phyloP scores from a whole-genome alignment of 495 filamentous ascomycete species.

The Aspergillus leporis region DNA sequence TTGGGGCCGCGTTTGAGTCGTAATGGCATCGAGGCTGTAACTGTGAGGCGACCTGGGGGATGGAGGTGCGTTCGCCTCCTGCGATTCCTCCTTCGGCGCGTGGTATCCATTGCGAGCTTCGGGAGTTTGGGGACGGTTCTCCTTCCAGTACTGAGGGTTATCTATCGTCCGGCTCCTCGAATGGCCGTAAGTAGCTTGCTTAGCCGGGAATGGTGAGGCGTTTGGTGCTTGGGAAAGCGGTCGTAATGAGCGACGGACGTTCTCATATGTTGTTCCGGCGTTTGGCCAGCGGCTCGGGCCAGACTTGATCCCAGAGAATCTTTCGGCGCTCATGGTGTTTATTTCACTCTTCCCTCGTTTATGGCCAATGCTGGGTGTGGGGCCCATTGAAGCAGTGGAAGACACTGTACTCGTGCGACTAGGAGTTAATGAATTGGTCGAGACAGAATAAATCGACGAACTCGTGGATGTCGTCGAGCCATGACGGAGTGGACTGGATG shows the following conservation, averaged over 20 bases:
- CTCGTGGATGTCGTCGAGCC: slow-evolving; percentile 75
- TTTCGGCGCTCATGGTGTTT: slow-evolving; percentile 44
- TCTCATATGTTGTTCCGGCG: slow-evolving; percentile 63
- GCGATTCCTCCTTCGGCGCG: slow-evolving; percentile 24
- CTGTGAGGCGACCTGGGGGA: slow-evolving; percentile 33
- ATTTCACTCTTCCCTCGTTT: slow-evolving; percentile 78
- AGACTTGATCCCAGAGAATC: slow-evolving; percentile 29
- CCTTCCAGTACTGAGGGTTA: slow-evolving; percentile 38
- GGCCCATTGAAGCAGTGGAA: slow-evolving; percentile 70
- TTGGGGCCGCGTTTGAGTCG: slow-evolving; percentile 37
- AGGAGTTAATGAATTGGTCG: slow-evolving; percentile 63
- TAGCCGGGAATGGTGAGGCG: slow-evolving; percentile 37
- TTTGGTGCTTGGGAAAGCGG: slow-evolving; percentile 72
- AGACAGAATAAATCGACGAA: slow-evolving; percentile 75
- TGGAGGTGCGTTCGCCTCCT: slow-evolving; percentile 34
- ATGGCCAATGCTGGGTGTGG: slow-evolving; percentile 55
- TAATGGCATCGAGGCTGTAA: slow-evolving; percentile 29
- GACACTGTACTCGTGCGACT: slow-evolving; percentile 76
- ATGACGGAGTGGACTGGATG: slow-evolving; percentile 66
- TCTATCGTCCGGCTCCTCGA: slow-evolving; percentile 46
- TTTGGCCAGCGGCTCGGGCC: slow-evolving; percentile 35
- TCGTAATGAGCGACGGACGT: slow-evolving; percentile 72
- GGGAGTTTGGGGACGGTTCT: slow-evolving; percentile 35
- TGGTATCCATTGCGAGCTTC: slow-evolving; percentile 30
- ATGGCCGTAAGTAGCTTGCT: slow-evolving; percentile 37